A percentile compares a stretch with the other conserved stretches of the same genome.
phyloP scores from a whole-genome alignment of 345 rosid genomes.

The Xanthoceras sorbifolium region DNA sequence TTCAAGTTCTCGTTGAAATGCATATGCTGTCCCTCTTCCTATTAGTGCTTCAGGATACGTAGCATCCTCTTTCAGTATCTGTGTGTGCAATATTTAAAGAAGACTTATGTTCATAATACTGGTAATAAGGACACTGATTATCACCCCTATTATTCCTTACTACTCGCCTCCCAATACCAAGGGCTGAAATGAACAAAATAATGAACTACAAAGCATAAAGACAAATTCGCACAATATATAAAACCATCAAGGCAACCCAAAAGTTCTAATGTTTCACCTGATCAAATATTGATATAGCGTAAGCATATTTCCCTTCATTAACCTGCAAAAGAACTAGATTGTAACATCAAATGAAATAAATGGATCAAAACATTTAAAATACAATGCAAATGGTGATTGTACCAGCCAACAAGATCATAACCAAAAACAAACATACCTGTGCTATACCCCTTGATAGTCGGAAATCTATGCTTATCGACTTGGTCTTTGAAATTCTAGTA shows the following conservation, averaged over 20 bases:
- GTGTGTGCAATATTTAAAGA: slow-evolving; percentile 19
- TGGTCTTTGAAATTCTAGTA: slow-evolving; percentile 64
- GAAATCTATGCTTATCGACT: slow-evolving; percentile 87
- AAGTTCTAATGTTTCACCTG: slow-evolving; percentile 50
- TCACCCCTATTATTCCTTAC: slow-evolving; percentile 4
- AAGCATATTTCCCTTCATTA: slow-evolving; percentile 89
- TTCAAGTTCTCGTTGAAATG: slow-evolving; percentile 87
- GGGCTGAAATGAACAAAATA: slow-evolving; percentile 5
- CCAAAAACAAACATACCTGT: slow-evolving; percentile 51
- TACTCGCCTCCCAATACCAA: neutral
- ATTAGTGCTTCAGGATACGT: slow-evolving; percentile 90
- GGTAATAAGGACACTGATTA: slow-evolving; percentile 7
- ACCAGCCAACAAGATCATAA: slow-evolving; percentile 7
- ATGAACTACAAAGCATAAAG: slow-evolving; percentile 8
- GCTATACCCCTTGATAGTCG: slow-evolving; percentile 97
- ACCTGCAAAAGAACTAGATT: slow-evolving; percentile 55
- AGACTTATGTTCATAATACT: slow-evolving; percentile 8
- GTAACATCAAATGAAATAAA: slow-evolving; percentile 13
- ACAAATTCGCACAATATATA: slow-evolving; percentile 1
- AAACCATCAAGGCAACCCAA: slow-evolving; percentile 21
- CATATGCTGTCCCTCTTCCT: slow-evolving; percentile 97
- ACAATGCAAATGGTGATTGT: neutral
- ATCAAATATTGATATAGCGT: slow-evolving; percentile 86
- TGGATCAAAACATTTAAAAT: slow-evolving; percentile 9
- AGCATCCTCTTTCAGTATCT: slow-evolving; percentile 90